Evolutionary conservation across 2,329 filamentous ascomycete genomes (phyloP).

Genomic region (Zasmidium cellare): DNA sequence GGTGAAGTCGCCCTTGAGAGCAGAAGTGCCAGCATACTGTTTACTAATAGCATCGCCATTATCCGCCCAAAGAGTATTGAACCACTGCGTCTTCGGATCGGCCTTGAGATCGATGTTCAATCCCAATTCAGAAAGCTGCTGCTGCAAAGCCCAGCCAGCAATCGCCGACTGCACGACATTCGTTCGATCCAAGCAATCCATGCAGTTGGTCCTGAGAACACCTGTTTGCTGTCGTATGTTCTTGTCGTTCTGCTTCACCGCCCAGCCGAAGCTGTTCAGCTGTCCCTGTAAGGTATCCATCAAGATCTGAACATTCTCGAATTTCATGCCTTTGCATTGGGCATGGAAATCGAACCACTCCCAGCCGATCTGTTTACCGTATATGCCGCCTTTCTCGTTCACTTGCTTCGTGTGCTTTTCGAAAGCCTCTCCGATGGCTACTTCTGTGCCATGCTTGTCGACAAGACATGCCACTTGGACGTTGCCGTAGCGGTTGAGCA

Average conservation of each 20-base stretch:
- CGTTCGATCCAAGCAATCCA: constrained; percentile 96
- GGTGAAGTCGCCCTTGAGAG: constrained; percentile 95
- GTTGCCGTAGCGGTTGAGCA: constrained; percentile 70
- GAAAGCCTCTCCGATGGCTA: constrained; percentile 75
- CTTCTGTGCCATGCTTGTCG: constrained; percentile 83
- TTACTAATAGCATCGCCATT: constrained; percentile 95
- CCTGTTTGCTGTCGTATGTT: constrained; percentile 62
- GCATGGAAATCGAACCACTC: constrained; percentile 98
- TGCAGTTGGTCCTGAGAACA: constrained; percentile 91
- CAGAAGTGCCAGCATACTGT: constrained; percentile 93
- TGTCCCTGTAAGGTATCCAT: constrained; percentile 67
- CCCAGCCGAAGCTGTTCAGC: constrained; percentile 72
- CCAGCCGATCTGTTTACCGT: constrained; percentile 62
- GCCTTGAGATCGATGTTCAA: constrained; percentile 72
- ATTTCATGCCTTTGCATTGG: constrained; percentile 93
- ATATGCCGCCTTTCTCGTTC: constrained; percentile 61
- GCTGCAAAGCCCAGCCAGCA: constrained; percentile 77
- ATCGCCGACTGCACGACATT: constrained; percentile 95
- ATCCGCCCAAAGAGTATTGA: constrained; percentile 92
- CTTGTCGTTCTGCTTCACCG: constrained; percentile 54
- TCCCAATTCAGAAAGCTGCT: constrained; percentile 73
- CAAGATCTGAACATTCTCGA: constrained; percentile 86
- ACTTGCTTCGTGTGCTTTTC: constrained; percentile 66
- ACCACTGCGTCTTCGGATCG: constrained; percentile 84
- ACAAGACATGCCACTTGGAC: constrained; percentile 82